These are phyloP conservation scores for Petunia hybrid DNA, from an alignment of 305 asterid species.

Conservation along the genomic window DNA sequence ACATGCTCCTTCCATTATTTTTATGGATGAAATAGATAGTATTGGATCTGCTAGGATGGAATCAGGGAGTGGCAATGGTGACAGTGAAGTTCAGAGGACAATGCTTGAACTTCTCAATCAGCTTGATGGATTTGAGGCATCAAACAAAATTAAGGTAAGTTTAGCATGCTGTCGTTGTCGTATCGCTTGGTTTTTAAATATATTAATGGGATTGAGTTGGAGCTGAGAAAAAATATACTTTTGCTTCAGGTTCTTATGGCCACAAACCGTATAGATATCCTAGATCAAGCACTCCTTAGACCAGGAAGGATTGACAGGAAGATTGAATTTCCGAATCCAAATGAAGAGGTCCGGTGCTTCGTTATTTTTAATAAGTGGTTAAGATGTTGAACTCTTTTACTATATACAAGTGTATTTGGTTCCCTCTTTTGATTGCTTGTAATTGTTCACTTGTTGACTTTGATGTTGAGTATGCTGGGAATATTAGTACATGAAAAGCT, in stretches of 20 bases:
- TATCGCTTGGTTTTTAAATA: not conserved
- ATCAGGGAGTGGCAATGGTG: conserved; percentile 96
- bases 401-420: not conserved
- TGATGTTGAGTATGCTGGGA: conserved; percentile 6
- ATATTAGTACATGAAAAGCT: not conserved
- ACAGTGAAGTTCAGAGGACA: conserved; percentile 95
- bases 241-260: conserved; percentile 87
- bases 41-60: conserved; percentile 93
- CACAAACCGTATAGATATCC: conserved; percentile 91
- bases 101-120: conserved; percentile 98
- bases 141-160: conserved; percentile 77
- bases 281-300: conserved; percentile 95
- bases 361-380: not conserved
- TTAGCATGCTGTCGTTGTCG: not conserved
- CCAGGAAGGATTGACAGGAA: conserved; percentile 97
- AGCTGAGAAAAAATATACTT: conserved; percentile 7
- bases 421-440: conserved; percentile 21
- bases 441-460: conserved; percentile 15
- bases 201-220: not conserved
- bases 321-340: conserved; percentile 96
- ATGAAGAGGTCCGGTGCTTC: conserved; percentile 66
- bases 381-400: not conserved
- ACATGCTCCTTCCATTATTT: conserved; percentile 94
- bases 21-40: conserved; percentile 99
- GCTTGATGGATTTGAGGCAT: conserved; percentile 97